Percentiles rank a stretch among this genome's conserved stretches.
Conservation (phyloP, 768 basidiomycete genomes). For the Suillus cothurnatus region DNA sequence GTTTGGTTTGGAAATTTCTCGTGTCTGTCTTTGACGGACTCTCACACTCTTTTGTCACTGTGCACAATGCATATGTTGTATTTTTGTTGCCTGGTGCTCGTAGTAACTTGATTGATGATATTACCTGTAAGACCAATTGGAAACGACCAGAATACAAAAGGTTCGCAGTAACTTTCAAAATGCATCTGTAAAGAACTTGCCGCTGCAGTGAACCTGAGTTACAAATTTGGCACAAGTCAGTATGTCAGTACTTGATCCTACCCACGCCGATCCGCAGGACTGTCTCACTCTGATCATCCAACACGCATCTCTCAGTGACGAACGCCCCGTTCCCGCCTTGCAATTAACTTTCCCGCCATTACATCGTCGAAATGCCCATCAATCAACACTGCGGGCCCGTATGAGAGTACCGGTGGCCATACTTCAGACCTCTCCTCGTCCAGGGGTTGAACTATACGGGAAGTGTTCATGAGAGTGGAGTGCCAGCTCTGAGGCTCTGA, state of each 20-base stretch:
- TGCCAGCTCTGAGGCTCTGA: background rate
- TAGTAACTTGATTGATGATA: conserved; percentile 2
- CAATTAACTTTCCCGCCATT: background rate
- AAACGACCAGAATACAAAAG: background rate
- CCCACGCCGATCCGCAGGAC: background rate
- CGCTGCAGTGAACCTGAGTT: too few relatives aligned
- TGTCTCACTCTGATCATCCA: background rate
- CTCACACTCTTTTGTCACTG: conserved; percentile 22
- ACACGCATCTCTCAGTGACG: background rate
- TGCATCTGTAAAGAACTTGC: too few relatives aligned
- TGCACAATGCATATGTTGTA: conserved; percentile 19
- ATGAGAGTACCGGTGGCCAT: background rate
- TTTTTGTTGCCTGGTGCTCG: conserved; percentile 5
- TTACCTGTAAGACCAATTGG: too few relatives aligned
- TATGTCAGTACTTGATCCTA: background rate
- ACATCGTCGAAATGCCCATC: background rate
- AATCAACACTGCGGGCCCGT: background rate
- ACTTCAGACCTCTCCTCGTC: background rate
- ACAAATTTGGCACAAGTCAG: too few relatives aligned
- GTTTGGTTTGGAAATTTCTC: conserved; percentile 9
- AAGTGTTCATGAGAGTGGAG: background rate
- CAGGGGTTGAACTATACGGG: background rate
- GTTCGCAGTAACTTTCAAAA: too few relatives aligned
- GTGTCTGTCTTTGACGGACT: conserved; percentile 15
- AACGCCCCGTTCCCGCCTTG: background rate